Percentiles rank a stretch among this genome's conserved stretches.
Evolutionary conservation across 2,329 filamentous ascomycete species (phyloP).

Genomic region (Penicillium sclerotigenum): DNA sequence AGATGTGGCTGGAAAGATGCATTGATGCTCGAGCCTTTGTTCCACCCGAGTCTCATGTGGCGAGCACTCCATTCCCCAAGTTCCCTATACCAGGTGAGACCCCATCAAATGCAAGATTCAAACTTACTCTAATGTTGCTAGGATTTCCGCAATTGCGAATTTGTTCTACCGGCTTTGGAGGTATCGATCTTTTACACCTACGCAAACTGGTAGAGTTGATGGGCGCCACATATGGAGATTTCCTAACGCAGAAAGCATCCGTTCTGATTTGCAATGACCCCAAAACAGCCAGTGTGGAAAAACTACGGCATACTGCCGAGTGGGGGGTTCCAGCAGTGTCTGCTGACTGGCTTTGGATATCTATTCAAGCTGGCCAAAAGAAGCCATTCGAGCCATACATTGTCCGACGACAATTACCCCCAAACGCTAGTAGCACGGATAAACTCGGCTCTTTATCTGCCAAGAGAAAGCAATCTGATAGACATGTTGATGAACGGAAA

Average conservation of each 20-base stretch:
- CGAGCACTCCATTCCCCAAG: conserved; percentile 71
- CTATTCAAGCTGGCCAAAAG: conserved; percentile 56
- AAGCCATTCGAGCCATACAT: conserved; percentile 50
- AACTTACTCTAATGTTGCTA: conserved; percentile 19
- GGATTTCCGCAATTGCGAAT: conserved; percentile 70
- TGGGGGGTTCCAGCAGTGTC: conserved; percentile 79
- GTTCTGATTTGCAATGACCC: conserved; percentile 69
- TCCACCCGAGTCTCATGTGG: conserved; percentile 65
- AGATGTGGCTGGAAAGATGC: conserved; percentile 91
- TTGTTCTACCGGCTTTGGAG: conserved; percentile 77
- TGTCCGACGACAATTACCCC: conserved; percentile 27
- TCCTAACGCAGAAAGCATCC: conserved; percentile 67
- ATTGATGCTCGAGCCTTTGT: conserved; percentile 71
- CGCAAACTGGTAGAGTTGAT: conserved; percentile 72
- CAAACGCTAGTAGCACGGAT: conserved; percentile 22
- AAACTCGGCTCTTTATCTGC: conserved; percentile 19
- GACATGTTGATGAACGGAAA: neutral
- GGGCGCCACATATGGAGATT: conserved; percentile 77
- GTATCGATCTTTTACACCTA: conserved; percentile 81
- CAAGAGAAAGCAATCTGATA: conserved; percentile 15
- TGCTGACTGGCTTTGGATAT: conserved; percentile 80
- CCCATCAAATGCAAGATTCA: neutral
- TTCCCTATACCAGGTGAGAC: conserved; percentile 60
- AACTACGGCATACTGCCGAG: conserved; percentile 70
- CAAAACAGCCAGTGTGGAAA: conserved; percentile 60